Conservation (phyloP, 345 rosid species). For the Eucalyptus victrix region DNA sequence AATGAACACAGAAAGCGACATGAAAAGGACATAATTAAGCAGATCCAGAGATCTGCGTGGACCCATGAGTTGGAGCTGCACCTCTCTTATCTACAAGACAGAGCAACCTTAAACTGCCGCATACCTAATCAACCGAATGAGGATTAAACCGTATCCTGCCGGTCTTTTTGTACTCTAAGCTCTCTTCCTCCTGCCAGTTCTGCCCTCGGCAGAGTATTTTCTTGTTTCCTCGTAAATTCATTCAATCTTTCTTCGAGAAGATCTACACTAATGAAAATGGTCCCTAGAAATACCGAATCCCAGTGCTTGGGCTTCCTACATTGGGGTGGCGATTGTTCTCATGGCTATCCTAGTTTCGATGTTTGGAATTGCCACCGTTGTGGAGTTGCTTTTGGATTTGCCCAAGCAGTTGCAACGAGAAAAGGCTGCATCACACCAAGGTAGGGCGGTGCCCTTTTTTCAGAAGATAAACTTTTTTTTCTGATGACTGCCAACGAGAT, state of each 20-base stretch:
- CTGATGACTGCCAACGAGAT: neutral
- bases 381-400: conserved; percentile 13
- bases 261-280: neutral
- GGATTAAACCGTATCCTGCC: neutral
- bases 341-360: conserved; percentile 5
- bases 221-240: neutral
- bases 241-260: neutral
- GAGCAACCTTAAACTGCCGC: neutral
- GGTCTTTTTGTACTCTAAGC: neutral
- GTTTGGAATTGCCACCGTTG: conserved; percentile 13
- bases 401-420: neutral
- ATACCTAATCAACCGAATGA: neutral
- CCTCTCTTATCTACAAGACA: neutral
- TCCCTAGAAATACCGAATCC: neutral
- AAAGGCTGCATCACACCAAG: neutral
- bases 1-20: neutral
- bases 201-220: neutral
- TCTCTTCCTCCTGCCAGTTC: neutral
- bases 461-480: neutral
- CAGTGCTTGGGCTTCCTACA: conserved; percentile 4
- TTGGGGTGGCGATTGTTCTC: conserved; percentile 9
- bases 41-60: neutral
- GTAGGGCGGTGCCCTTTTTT: neutral
- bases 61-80: neutral
- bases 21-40: neutral